A percentile compares a stretch with the other conserved stretches of the same genome.
Evolutionary conservation across 75 land plant species (phyloP).

Genomic region (Cryptomeria japonica): DNA sequence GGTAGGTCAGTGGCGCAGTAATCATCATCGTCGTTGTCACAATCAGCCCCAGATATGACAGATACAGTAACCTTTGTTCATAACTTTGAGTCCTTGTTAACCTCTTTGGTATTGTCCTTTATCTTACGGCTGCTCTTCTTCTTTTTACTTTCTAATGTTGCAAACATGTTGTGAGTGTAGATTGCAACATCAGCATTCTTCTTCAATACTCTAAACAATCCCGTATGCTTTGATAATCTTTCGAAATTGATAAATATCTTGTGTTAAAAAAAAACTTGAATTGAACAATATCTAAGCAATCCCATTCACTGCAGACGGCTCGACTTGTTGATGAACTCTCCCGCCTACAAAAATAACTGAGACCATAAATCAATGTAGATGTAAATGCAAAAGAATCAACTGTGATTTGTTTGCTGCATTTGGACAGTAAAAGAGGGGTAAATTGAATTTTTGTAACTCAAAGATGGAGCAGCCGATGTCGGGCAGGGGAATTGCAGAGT

Average conservation of each 20-base stretch:
- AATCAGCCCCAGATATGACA: conserved; percentile 47
- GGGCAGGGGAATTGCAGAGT: neutral
- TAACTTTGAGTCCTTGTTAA: conserved; percentile 16
- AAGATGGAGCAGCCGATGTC: neutral
- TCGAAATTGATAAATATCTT: no score
- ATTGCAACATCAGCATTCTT: conserved; percentile 43
- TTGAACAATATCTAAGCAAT: no score
- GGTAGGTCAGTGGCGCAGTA: conserved; percentile 22
- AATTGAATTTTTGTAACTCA: no score
- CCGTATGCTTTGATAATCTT: neutral
- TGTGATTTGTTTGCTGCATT: no score
- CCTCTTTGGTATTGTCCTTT: conserved; percentile 17
- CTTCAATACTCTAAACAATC: conserved; percentile 20
- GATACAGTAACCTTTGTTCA: conserved; percentile 41
- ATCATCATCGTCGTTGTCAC: conserved; percentile 43
- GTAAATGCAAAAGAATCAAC: neutral
- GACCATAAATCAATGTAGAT: neutral
- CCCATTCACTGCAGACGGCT: neutral
- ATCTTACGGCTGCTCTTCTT: conserved; percentile 29
- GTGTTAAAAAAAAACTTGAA: no score
- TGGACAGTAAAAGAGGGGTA: neutral
- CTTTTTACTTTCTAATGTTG: conserved; percentile 44
- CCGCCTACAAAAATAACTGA: no score
- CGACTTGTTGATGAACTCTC: no score
- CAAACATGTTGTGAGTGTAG: conserved; percentile 43